Conservation (phyloP, 495 filamentous ascomycete genomes). For the Daldinia loculata region DNA sequence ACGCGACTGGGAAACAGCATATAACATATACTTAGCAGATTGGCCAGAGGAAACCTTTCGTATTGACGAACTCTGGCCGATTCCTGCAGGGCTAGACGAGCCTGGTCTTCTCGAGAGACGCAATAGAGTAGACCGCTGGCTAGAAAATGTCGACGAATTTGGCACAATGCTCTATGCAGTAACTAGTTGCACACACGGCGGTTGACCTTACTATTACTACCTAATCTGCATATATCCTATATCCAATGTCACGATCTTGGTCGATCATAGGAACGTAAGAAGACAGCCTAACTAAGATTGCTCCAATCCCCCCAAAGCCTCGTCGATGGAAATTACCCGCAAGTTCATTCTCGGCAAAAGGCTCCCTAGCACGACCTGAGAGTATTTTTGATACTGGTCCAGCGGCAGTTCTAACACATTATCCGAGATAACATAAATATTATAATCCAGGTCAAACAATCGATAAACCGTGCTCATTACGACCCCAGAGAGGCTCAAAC, state of each 20-base stretch:
- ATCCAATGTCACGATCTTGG: not conserved
- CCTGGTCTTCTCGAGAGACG: conserved; percentile 41
- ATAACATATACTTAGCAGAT: conserved; percentile 53
- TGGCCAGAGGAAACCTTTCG: conserved; percentile 50
- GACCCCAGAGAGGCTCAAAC: conserved; percentile 54
- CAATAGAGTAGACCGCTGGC: conserved; percentile 53
- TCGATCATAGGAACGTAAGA: not conserved
- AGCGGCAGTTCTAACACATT: conserved; percentile 55
- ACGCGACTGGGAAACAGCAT: conserved; percentile 52
- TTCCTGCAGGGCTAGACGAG: conserved; percentile 44
- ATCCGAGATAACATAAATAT: conserved; percentile 55
- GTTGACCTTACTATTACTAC: conserved; percentile 5
- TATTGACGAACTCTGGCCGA: conserved; percentile 59
- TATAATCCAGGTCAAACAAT: conserved; percentile 56
- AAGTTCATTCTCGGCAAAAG: conserved; percentile 50
- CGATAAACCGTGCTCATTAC: conserved; percentile 56
- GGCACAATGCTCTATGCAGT: conserved; percentile 61
- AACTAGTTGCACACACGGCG: conserved; percentile 54
- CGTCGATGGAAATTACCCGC: conserved; percentile 19
- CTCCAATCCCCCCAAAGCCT: conserved; percentile 11
- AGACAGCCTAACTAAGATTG: not conserved
- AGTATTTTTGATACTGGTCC: conserved; percentile 41
- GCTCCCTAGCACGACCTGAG: conserved; percentile 40
- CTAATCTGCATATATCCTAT: not conserved
- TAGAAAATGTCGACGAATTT: conserved; percentile 57